A percentile compares a stretch with the other conserved stretches of the same genome.
Evolutionary conservation across 306 rosid species (phyloP).

Genomic region (Pachyrhizus erosus): DNA sequence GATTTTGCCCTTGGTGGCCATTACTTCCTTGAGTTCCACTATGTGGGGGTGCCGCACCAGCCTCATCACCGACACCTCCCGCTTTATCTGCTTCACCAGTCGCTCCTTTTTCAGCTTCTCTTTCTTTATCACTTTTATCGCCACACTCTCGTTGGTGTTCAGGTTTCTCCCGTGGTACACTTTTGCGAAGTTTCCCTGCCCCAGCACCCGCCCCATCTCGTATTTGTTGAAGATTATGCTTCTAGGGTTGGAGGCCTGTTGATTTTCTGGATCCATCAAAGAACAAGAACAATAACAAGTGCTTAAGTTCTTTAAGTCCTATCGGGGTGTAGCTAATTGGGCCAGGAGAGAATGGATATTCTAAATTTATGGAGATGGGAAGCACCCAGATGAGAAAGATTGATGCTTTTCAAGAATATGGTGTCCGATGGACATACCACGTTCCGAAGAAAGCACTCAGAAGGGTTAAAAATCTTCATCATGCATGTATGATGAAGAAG

Average conservation of each 20-base stretch:
- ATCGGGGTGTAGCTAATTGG: background rate
- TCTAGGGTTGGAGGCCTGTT: constrained; percentile 6
- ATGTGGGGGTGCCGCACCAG: constrained; percentile 76
- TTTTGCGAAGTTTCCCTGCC: constrained; percentile 86
- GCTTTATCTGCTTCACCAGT: constrained; percentile 70
- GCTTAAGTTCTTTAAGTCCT: too few species aligned
- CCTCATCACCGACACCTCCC: constrained; percentile 79
- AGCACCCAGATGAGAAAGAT: constrained; percentile 38
- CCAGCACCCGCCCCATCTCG: constrained; percentile 76
- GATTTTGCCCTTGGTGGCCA: constrained; percentile 80
- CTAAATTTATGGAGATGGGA: constrained; percentile 26
- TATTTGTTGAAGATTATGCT: constrained; percentile 68
- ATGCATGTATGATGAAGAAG: constrained; percentile 37
- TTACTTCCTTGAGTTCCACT: constrained; percentile 81
- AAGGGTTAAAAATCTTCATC: constrained; percentile 43
- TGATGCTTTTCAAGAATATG: constrained; percentile 38
- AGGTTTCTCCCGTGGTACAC: constrained; percentile 65
- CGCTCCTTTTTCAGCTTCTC: constrained; percentile 71
- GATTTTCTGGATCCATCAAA: constrained; percentile 36
- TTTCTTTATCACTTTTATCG: constrained; percentile 75
- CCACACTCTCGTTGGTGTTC: constrained; percentile 65
- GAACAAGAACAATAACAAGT: too few species aligned
- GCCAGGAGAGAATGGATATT: constrained; percentile 18
- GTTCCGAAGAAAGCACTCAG: constrained; percentile 33
- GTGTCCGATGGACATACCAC: constrained; percentile 43